Evolutionary conservation across 495 filamentous ascomycete species (phyloP).

Genomic region (Lepraria neglecta): DNA sequence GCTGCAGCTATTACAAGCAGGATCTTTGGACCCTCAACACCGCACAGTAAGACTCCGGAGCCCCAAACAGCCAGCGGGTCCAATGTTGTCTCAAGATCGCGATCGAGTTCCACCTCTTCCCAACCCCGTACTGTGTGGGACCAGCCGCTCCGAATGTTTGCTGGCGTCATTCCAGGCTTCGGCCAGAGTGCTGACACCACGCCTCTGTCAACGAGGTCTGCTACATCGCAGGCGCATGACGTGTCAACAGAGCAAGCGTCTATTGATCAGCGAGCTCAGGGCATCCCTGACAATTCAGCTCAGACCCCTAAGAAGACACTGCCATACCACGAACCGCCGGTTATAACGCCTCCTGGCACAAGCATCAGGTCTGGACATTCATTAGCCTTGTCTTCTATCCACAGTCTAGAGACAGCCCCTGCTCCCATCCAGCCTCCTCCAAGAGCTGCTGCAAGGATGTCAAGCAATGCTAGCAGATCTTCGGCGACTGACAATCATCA

Average conservation of each 20-base stretch:
- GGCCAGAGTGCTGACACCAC: conserved; percentile 25
- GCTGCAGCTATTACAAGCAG: conserved; percentile 23
- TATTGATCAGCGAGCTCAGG: conserved; percentile 8
- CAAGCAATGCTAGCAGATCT: conserved; percentile 4
- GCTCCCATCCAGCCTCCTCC: conserved; percentile 24
- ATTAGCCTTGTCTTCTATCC: conserved; percentile 37
- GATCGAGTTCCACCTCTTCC: conserved; percentile 21
- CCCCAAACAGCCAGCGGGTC: conserved; percentile 9
- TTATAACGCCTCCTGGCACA: conserved; percentile 13
- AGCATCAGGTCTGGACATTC: neutral
- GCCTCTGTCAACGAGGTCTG: conserved; percentile 25
- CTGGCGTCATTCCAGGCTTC: conserved; percentile 27
- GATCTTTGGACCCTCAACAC: conserved; percentile 18
- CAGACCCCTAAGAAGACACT: conserved; percentile 10
- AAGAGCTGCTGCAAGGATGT: neutral
- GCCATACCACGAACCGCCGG: conserved; percentile 5
- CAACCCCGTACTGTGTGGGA: conserved; percentile 28
- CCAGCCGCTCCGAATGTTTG: conserved; percentile 28
- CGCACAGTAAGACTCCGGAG: conserved; percentile 14
- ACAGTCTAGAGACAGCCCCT: conserved; percentile 40
- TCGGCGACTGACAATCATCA: conserved; percentile 1
- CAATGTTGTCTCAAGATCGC: conserved; percentile 12
- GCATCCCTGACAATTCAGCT: neutral
- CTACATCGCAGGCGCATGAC: conserved; percentile 16
- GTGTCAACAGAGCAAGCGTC: conserved; percentile 10